Conservation (phyloP, 768 basidiomycete genomes). For the Lactarius evosmus region DNA sequence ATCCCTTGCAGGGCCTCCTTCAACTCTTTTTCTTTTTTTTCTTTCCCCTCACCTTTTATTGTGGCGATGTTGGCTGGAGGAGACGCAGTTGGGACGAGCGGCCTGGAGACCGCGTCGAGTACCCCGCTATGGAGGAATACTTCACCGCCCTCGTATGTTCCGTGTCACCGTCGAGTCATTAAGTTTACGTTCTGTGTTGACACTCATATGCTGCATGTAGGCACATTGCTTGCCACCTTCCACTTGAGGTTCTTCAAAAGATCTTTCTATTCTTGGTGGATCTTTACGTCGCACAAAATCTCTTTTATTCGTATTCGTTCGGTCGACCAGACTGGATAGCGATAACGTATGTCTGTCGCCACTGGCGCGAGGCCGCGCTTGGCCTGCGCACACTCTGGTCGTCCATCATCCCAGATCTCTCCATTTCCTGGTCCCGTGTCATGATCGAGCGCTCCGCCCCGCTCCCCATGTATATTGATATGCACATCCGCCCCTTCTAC, state of each 20-base stretch:
- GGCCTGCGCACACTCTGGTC: slow-evolving; percentile 12
- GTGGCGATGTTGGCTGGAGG: neutral
- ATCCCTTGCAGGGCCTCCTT: no score
- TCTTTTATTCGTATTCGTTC: no score
- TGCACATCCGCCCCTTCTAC: slow-evolving; percentile 8
- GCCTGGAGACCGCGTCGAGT: slow-evolving; percentile 2
- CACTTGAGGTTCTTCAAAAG: slow-evolving; percentile 17
- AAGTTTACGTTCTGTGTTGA: neutral
- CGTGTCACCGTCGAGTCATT: neutral
- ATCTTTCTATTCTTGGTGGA: slow-evolving; percentile 3
- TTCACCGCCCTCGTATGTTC: neutral
- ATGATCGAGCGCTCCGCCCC: slow-evolving; percentile 22
- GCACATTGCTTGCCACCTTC: slow-evolving; percentile 3
- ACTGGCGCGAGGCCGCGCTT: slow-evolving; percentile 2
- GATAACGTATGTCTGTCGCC: slow-evolving; percentile 11
- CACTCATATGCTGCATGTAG: neutral
- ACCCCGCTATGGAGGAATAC: slow-evolving; percentile 2
- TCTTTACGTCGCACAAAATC: no score
- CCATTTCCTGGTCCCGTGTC: slow-evolving; percentile 7
- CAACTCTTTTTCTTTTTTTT: neutral
- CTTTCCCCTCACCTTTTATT: neutral
- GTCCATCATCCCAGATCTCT: slow-evolving; percentile 6
- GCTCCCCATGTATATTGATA: slow-evolving; percentile 8
- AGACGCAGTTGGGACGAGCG: no score
- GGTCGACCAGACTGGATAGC: slow-evolving; percentile 10